Evolutionary conservation across 2,329 filamentous ascomycete genomes (phyloP).

Genomic region (Aspergillus uvarum): DNA sequence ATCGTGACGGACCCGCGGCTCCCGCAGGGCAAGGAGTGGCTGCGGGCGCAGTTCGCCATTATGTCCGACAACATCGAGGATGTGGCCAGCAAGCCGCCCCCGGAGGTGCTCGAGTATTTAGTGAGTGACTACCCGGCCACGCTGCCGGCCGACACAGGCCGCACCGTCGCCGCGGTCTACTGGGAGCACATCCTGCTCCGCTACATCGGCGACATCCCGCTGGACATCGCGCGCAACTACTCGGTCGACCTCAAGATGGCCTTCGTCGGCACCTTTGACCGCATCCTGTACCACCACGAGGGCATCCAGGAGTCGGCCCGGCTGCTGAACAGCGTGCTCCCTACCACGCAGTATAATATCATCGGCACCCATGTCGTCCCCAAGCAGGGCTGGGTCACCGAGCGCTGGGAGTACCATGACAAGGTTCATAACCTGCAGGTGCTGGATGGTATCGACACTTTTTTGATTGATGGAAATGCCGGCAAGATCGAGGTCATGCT

Average conservation of each 20-base stretch:
- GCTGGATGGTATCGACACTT: conserved; percentile 9
- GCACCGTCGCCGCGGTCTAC: conserved; percentile 9
- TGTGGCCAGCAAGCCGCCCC: conserved; percentile 1
- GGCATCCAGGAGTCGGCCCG: conserved; percentile 10
- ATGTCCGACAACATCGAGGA: conserved; percentile 7
- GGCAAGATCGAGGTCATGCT: conserved; percentile 11
- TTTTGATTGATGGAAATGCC: conserved; percentile 7
- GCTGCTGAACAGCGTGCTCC: conserved; percentile 9
- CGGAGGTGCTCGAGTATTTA: conserved; percentile 6
- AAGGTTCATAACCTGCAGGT: conserved; percentile 1
- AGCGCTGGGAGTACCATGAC: conserved; percentile 12
- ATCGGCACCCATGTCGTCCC: conserved; percentile 7
- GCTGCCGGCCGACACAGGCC: neutral
- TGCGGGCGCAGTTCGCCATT: conserved; percentile 1
- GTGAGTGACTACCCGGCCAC: neutral
- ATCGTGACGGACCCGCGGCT: conserved; percentile 9
- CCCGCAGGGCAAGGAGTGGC: conserved; percentile 5
- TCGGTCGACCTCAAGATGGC: conserved; percentile 6
- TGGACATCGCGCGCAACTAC: conserved; percentile 13
- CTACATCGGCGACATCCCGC: conserved; percentile 12
- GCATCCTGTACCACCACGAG: conserved; percentile 1
- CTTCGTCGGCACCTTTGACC: conserved; percentile 9
- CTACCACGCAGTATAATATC: conserved; percentile 10
- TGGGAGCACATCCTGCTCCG: conserved; percentile 16
- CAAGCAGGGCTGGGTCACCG: conserved; percentile 8